These are phyloP conservation scores for Lasiosphaeria miniovina DNA, from an alignment of 495 filamentous ascomycete species.

Conservation along the genomic window DNA sequence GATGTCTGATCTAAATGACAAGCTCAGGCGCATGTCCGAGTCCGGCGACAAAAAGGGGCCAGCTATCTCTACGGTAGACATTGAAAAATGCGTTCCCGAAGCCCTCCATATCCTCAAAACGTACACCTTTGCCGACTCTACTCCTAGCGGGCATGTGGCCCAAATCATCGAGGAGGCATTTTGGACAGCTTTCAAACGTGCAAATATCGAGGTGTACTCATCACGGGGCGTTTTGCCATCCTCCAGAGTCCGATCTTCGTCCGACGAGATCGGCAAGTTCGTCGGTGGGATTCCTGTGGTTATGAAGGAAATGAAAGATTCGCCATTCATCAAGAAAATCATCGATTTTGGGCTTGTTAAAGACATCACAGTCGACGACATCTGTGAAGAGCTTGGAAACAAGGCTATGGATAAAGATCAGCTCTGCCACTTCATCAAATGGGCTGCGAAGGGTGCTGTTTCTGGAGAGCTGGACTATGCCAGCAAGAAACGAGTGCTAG, in stretches of 20 bases:
- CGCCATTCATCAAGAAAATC: constrained; percentile 71
- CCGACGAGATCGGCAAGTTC: constrained; percentile 77
- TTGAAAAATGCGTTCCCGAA: constrained; percentile 66
- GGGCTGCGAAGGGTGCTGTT: constrained; percentile 66
- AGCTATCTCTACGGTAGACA: constrained; percentile 50
- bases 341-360: constrained; percentile 76
- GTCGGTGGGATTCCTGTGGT: constrained; percentile 87
- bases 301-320: constrained; percentile 66
- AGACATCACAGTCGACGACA: constrained; percentile 81
- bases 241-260: constrained; percentile 71
- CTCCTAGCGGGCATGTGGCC: constrained; percentile 75
- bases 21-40: constrained; percentile 45
- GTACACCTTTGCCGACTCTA: constrained; percentile 84
- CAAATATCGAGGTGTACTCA: constrained; percentile 81
- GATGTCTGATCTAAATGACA: constrained; percentile 69
- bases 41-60: constrained; percentile 43
- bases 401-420: constrained; percentile 74
- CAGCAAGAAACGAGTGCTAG: constrained; percentile 63
- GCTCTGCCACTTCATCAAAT: constrained; percentile 75
- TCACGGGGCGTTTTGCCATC: constrained; percentile 80
- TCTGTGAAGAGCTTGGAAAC: constrained; percentile 71
- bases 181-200: constrained; percentile 81
- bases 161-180: constrained; percentile 88
- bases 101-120: constrained; percentile 76
- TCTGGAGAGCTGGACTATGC: constrained; percentile 63